Conservation (phyloP, 129 eudicot genomes). For the Flaveria bidentis region DNA sequence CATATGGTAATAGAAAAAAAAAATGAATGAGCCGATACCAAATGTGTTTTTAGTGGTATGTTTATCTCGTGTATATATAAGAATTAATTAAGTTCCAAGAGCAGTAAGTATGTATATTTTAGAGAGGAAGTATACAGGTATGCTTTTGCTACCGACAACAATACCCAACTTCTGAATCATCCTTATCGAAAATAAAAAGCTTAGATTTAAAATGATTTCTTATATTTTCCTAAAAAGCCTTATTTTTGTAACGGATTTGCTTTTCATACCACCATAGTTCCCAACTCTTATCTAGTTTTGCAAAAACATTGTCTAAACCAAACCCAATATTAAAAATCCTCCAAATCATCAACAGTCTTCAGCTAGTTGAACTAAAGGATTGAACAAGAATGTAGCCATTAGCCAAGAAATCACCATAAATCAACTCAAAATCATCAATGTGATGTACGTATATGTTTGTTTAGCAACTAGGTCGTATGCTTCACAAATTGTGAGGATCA, state of each 20-base stretch:
- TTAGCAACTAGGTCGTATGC: constrained; percentile 68
- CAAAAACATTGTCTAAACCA: constrained; percentile 66
- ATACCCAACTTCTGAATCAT: constrained; percentile 83
- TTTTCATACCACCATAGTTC: constrained; percentile 93
- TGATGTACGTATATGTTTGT: constrained; percentile 73
- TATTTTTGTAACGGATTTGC: constrained; percentile 83
- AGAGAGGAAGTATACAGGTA: constrained; percentile 77
- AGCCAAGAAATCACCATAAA: constrained; percentile 84
- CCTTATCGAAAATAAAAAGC: constrained; percentile 86
- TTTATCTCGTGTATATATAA: constrained; percentile 64
- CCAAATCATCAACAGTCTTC: constrained; percentile 84
- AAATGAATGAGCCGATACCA: constrained; percentile 86
- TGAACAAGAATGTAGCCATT: constrained; percentile 60
- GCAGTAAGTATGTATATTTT: constrained; percentile 69
- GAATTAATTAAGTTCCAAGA: constrained; percentile 44
- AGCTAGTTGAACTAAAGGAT: constrained; percentile 93
- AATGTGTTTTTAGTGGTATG: constrained; percentile 72
- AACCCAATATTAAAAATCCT: constrained; percentile 83
- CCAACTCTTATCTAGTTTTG: constrained; percentile 85
- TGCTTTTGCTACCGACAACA: constrained; percentile 67
- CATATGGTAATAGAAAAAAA: constrained; percentile 58
- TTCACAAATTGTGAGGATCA: constrained; percentile 75
- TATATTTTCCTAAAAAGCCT: constrained; percentile 69
- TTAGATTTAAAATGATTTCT: constrained; percentile 70
- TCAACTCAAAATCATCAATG: constrained; percentile 77